Evolutionary conservation across 1,139 yeast species (phyloP), one percentile per base, ranked within the genome.

Genomic region (Groenewaldozyma auringiensis): DNA sequence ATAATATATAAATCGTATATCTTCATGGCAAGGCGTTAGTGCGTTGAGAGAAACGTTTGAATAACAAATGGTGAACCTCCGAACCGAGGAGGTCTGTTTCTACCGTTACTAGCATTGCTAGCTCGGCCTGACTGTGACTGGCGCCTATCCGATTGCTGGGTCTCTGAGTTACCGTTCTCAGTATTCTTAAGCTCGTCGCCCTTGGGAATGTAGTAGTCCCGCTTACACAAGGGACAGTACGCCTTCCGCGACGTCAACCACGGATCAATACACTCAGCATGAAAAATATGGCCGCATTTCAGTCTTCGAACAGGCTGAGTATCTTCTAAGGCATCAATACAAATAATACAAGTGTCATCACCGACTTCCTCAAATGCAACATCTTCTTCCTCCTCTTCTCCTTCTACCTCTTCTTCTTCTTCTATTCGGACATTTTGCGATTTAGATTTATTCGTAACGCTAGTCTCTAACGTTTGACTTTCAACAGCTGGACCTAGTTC

Each of bases 201-300:
- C 25, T 35, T 35, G 14, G 47, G 35, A 49, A 53, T 56, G 48
- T 57, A 63, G 50, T 59, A 64, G 48, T 63, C 68, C n/a, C 55
- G 68, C 59, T 85, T 83, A 64, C 95, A 86, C 71, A 81, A 78
- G 6, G 95, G 95, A 60, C 95, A 86, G 58, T 87, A 81, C 1
- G 92, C 92, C 46, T 84, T 72, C 53, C 92, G 70, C 49, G 76
- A 75, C 2, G 79, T 80, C 42, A 86, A 67, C 95, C 95, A 85
- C 1, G 92, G 92, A 55, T 83, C 94, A 43, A 86, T 70, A 64
- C 95, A 86, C 21, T 74, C 80, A 9, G 81, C 72, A 60, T 86
- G 95, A 72, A 81, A 86, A 2, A 83, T 87, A 63, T 86, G 95
- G 2, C 92, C 92, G 65, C 95, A 86, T 9, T 83, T 68, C 42